Evolutionary conservation across 495 filamentous ascomycete species (phyloP).

Genomic region (Aspergillus baeticus): DNA sequence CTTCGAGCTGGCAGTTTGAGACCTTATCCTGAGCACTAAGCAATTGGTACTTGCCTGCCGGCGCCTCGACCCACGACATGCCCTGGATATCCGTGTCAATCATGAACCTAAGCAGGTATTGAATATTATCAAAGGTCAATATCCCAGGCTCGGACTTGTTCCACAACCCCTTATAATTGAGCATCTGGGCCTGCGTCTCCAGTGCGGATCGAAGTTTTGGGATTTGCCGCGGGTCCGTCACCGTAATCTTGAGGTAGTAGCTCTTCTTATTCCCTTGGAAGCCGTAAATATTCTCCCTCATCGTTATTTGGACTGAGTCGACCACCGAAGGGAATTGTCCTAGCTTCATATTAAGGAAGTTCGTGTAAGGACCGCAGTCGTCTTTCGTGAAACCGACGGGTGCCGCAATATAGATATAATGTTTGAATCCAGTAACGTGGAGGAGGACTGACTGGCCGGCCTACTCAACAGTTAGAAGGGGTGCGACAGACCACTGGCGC

Average conservation of each 20-base stretch:
- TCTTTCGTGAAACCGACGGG: slow-evolving; percentile 74
- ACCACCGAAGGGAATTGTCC: slow-evolving; percentile 62
- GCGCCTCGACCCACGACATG: slow-evolving; percentile 97
- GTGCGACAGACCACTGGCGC: background rate
- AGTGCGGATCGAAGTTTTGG: slow-evolving; percentile 67
- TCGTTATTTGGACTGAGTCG: slow-evolving; percentile 70
- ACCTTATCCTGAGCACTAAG: slow-evolving; percentile 58
- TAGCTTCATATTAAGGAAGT: slow-evolving; percentile 73
- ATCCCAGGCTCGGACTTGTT: slow-evolving; percentile 64
- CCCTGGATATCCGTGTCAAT: slow-evolving; percentile 89
- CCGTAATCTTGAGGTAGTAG: slow-evolving; percentile 89
- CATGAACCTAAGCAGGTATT: slow-evolving; percentile 96
- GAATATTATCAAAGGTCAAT: slow-evolving; percentile 90
- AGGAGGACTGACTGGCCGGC: slow-evolving; percentile 89
- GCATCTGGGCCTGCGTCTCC: slow-evolving; percentile 58
- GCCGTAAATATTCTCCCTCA: slow-evolving; percentile 85
- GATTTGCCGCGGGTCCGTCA: slow-evolving; percentile 82
- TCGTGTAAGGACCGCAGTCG: slow-evolving; percentile 73
- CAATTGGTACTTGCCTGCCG: slow-evolving; percentile 68
- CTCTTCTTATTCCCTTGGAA: slow-evolving; percentile 91
- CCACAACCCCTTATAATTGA: slow-evolving; percentile 93
- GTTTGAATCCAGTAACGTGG: slow-evolving; percentile 92
- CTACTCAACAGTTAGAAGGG: slow-evolving; percentile 29
- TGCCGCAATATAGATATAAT: slow-evolving; percentile 93
- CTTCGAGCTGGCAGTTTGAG: slow-evolving; percentile 96